Evolutionary conservation across 176 grass and related monocot species (phyloP), one percentile per base, ranked within the genome.

Genomic region (Rhynchospora breviuscula): DNA sequence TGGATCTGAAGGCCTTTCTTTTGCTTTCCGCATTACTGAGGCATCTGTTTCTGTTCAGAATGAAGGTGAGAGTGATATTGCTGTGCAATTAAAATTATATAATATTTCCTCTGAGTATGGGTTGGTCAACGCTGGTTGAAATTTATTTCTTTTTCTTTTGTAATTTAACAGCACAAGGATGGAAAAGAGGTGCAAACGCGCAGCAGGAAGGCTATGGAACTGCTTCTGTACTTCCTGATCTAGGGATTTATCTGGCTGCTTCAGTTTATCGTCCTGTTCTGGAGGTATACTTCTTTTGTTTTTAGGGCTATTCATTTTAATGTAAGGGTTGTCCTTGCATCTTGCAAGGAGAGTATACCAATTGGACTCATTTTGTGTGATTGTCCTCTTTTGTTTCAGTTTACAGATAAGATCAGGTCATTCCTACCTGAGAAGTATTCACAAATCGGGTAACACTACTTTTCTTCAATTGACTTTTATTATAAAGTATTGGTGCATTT

Each of bases 171-270:
- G 89, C 87, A 47, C 95, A 98, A 90, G 95, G 90, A 83, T 98
- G 95, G 95, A 87, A 90, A 91, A 95, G 92, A 89, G 91, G 87
- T 71, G 82, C 87, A 86, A 87, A 84, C 85, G 86, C 87, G 44
- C 89, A 93, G 70, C 87, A 98, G 70, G 95, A 98, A 98, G 95
- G 95, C 58, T 98, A 98, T 90, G 95, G 95, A 88, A 95, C 95
- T 87, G 77, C 85, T 83, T 86, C 58, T 81, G 83, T 98, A 54
- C 87, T 98, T 86, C 90, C 92, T 85, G 95, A 94, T 85, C 95
- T 94, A 93, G 95, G 95, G 83, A 95, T 98, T 89, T 95, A 95
- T 86, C 87, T 95, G 80, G 95, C 92, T 1, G 95, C 92, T 13
- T 95, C 95, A 83, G 88, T 95, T 87, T 98, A 98, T 86, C 95